Evolutionary conservation across 768 basidiomycete genomes (phyloP).

Genomic region (Kwoniella mangroviensis): DNA sequence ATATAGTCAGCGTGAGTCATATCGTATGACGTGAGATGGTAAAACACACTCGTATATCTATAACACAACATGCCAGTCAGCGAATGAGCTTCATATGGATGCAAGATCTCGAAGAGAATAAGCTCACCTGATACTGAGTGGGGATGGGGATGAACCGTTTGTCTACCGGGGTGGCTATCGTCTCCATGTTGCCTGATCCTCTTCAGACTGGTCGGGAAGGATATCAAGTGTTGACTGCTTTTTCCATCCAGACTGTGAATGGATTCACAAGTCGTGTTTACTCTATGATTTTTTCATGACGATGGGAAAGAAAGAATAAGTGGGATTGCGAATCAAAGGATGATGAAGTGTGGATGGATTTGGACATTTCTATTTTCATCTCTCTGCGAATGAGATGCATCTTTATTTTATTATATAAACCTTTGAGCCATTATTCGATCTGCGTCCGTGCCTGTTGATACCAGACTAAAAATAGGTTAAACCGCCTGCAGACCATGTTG

Average conservation of each 20-base stretch:
- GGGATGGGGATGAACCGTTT: slow-evolving; percentile 29
- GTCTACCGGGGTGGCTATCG: neutral
- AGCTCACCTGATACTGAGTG: slow-evolving; percentile 21
- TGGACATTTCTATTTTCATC: too few relatives aligned
- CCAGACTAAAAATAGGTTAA: slow-evolving; percentile 10
- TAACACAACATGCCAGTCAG: neutral
- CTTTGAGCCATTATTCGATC: neutral
- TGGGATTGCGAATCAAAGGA: neutral
- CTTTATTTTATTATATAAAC: neutral
- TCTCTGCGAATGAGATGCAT: neutral
- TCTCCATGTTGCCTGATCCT: neutral
- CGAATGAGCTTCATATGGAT: neutral
- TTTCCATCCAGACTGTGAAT: neutral
- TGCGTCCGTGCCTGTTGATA: neutral
- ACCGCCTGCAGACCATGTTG: neutral
- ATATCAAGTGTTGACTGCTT: too few relatives aligned
- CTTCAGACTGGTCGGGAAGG: neutral
- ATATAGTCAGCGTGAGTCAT: neutral
- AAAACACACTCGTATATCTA: slow-evolving; percentile 34
- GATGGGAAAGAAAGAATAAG: neutral
- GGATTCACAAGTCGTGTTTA: too few relatives aligned
- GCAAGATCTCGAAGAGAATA: neutral
- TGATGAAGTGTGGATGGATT: neutral
- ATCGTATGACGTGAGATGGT: neutral
- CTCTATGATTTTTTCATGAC: too few relatives aligned